Conservation (phyloP, 768 basidiomycete species). For the Suillus occidentalis region DNA sequence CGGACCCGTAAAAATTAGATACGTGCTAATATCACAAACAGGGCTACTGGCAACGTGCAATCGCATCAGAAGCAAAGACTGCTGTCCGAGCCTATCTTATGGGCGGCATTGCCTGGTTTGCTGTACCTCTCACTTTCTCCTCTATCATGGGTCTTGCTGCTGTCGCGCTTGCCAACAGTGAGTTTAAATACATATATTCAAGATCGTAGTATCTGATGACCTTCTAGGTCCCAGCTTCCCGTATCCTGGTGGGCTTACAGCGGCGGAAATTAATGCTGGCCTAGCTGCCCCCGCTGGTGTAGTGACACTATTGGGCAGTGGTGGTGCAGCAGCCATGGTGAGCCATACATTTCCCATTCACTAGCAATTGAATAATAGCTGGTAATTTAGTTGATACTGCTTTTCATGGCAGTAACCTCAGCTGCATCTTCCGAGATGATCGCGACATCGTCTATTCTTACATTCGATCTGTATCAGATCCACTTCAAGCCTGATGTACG, state of each 20-base stretch:
- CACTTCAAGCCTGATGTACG: slow-evolving; percentile 27
- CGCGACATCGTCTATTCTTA: slow-evolving; percentile 36
- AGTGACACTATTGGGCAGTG: slow-evolving; percentile 34
- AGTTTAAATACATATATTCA: background rate
- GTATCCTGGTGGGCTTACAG: slow-evolving; percentile 25
- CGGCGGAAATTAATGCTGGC: slow-evolving; percentile 33
- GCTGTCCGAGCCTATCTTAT: slow-evolving; percentile 39
- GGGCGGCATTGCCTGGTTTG: slow-evolving; percentile 41
- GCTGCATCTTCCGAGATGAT: slow-evolving; percentile 36
- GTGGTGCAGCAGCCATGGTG: slow-evolving; percentile 38
- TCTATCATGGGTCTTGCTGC: slow-evolving; percentile 38
- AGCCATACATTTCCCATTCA: background rate
- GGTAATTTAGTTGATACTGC: slow-evolving; percentile 24
- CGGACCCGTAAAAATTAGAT: background rate
- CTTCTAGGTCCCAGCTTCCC: slow-evolving; percentile 42
- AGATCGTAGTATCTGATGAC: background rate
- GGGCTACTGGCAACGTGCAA: slow-evolving; percentile 40
- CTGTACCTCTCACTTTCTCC: slow-evolving; percentile 39
- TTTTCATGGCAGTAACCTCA: slow-evolving; percentile 39
- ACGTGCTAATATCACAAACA: background rate
- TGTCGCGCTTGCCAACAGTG: slow-evolving; percentile 24
- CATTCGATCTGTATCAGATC: slow-evolving; percentile 36
- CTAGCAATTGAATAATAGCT: background rate
- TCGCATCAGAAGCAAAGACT: slow-evolving; percentile 36
- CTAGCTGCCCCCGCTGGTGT: slow-evolving; percentile 36